Conservation (phyloP, 1,284 basidiomycete genomes). For the Moesziomyces antarcticus region DNA sequence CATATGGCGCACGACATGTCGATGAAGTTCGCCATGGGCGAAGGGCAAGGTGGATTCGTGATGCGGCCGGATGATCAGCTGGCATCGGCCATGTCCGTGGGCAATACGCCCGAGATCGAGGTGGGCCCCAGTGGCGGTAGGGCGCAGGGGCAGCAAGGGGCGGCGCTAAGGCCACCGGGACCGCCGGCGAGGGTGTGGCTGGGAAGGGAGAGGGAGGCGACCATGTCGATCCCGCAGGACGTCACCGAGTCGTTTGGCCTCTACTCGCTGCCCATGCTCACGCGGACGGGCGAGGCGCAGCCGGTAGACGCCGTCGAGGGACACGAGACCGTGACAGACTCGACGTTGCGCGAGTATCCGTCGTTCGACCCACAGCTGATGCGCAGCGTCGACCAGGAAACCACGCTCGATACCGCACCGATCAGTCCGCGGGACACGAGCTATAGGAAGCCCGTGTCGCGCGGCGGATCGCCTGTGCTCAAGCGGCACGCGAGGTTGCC, state of each 20-base stretch:
- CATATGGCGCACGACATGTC: constrained; percentile 13
- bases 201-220: constrained; percentile 29
- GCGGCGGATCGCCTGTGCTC: constrained; percentile 13
- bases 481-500: constrained; percentile 9
- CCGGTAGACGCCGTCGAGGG: constrained; percentile 1
- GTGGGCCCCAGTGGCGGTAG: constrained; percentile 7
- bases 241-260: constrained; percentile 42
- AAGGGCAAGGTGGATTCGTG: constrained; percentile 31
- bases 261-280: constrained; percentile 17
- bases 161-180: background rate
- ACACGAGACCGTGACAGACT: constrained; percentile 6
- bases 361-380: constrained; percentile 17
- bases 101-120: constrained; percentile 14
- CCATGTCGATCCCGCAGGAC: constrained; percentile 39
- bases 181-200: constrained; percentile 3
- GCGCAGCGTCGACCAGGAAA: constrained; percentile 2
- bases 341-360: constrained; percentile 24
- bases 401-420: background rate
- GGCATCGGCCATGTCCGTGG: constrained; percentile 20
- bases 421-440: background rate
- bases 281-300: constrained; percentile 1
- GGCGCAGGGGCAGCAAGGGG: background rate
- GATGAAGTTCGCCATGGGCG: constrained; percentile 35
- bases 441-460: background rate
- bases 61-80: constrained; percentile 27